Evolutionary conservation across 306 rosid genomes (phyloP).

Genomic region (Datisca glomerata): DNA sequence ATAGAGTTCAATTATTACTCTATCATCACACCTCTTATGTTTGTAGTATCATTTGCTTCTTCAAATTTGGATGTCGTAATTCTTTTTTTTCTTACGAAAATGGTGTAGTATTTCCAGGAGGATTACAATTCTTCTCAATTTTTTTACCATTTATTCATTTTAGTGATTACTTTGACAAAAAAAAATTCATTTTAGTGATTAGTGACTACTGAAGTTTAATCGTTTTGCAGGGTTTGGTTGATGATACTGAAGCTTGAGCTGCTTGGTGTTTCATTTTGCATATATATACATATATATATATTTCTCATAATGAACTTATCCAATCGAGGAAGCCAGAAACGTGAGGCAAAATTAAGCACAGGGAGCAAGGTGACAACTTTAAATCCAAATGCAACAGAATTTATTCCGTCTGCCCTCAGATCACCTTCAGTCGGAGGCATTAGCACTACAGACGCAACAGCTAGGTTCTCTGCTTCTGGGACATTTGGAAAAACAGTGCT

Average conservation of each 20-base stretch:
- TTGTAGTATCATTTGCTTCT: too few relatives aligned
- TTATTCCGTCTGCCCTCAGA: conserved; percentile 67
- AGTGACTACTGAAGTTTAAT: too few relatives aligned
- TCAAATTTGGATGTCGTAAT: neutral
- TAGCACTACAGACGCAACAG: conserved; percentile 32
- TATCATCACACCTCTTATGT: too few relatives aligned
- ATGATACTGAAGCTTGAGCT: conserved; percentile 24
- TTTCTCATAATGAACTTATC: conserved; percentile 67
- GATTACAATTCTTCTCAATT: neutral
- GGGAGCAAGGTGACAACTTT: conserved; percentile 44
- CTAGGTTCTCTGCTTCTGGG: conserved; percentile 35
- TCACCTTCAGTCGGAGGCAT: conserved; percentile 63
- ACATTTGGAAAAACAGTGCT: conserved; percentile 70
- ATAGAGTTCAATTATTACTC: too few relatives aligned
- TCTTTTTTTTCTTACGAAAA: neutral
- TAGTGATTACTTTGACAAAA: too few relatives aligned
- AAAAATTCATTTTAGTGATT: too few relatives aligned
- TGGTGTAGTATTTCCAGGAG: neutral
- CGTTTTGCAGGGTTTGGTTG: conserved; percentile 86
- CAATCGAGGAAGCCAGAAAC: conserved; percentile 39
- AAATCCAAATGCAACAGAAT: conserved; percentile 97
- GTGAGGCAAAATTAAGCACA: conserved; percentile 33
- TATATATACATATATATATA: conserved; percentile 6
- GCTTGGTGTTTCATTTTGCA: conserved; percentile 1
- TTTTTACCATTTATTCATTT: neutral